Base-by-base conservation (phyloP, 2,329 filamentous ascomycete genomes). In the Colletotrichum tamarilloi region DNA sequence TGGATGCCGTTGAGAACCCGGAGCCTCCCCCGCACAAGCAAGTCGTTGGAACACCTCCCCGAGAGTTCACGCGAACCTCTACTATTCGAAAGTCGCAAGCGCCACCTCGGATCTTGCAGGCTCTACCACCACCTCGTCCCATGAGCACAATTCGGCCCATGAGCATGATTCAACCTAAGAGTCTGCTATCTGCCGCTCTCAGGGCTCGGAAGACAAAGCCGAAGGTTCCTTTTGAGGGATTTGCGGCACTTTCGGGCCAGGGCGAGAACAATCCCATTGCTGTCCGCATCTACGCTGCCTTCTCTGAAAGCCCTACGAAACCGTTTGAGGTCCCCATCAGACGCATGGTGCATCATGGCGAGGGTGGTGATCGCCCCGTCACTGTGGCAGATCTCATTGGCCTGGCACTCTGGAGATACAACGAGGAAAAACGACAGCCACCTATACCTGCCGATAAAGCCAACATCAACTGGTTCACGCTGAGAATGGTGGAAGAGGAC, bases 341-440 rank as follows among this genome's bases (percentile, higher is more conserved):
- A 28, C 90, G 92, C 60, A 90, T 89, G 49, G 89, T 94, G 19
- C 92, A 94, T 76, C 90, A 93, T 72, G 92, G 92, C 26, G 89
- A 93, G 70, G 87, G 88, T 42, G 84, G 84, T 7, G 88, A 92
- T 74, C 85, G 90, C 26, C 87, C 89, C 2, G 92, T 94, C 24
- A 92, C 91, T 0, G 93, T 97, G 16, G 90, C 92, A 1, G 94
- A 97, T 77, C 88, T 95, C n/a, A 95, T 97, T 75, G 94, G 94
- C 0, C 87, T 96, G 74, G 92, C 92, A 74, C 82, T 97, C 14
- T 95, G 93, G 87, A 88, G 92, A 75, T 97, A 96, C 80, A 90
- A 91, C 60, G 92, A 95, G 77, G 93, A 95, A 79, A 93, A 93
- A 76, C 85, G 91, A 32, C 90, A 95, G 75, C 94, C 94, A 4